phyloP scores from a whole-genome alignment of 1,284 basidiomycete species.

The Ustilago hordei region DNA sequence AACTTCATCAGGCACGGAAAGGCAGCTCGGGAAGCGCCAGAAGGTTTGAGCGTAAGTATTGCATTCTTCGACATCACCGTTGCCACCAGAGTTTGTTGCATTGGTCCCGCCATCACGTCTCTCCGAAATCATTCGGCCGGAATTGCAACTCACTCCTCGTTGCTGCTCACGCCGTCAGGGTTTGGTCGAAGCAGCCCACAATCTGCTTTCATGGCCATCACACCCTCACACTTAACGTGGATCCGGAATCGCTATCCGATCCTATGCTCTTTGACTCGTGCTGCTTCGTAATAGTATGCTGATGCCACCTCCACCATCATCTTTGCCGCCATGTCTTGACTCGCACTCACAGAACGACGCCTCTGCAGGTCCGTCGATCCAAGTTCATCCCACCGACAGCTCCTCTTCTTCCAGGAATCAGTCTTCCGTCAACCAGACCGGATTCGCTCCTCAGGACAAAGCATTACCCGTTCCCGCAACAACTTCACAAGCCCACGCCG shows the following conservation, averaged over 20 bases:
- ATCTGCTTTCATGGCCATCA: neutral
- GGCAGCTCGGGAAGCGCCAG: slow-evolving; percentile 42
- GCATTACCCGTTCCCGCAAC: slow-evolving; percentile 31
- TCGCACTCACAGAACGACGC: slow-evolving; percentile 21
- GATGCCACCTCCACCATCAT: neutral
- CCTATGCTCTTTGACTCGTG: neutral
- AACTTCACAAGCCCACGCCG: slow-evolving; percentile 44
- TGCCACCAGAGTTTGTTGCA: neutral
- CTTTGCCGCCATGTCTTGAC: neutral
- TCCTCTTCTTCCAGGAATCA: slow-evolving; percentile 25
- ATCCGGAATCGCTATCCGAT: neutral
- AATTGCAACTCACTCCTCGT: neutral
- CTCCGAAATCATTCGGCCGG: neutral
- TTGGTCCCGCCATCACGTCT: too few species aligned
- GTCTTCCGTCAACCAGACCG: slow-evolving; percentile 23
- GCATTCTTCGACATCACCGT: neutral
- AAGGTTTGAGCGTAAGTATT: slow-evolving; percentile 32
- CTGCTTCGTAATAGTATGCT: slow-evolving; percentile 7
- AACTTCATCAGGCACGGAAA: slow-evolving; percentile 67
- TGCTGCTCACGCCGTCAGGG: too few species aligned
- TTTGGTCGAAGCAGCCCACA: too few species aligned
- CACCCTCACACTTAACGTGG: too few species aligned
- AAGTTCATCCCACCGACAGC: slow-evolving; percentile 38
- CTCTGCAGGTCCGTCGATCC: slow-evolving; percentile 35
- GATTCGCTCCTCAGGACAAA: slow-evolving; percentile 43